Evolutionary conservation across 75 land plant species (phyloP), one percentile per base, ranked within the genome.

Genomic region (Picea sitchensis): DNA sequence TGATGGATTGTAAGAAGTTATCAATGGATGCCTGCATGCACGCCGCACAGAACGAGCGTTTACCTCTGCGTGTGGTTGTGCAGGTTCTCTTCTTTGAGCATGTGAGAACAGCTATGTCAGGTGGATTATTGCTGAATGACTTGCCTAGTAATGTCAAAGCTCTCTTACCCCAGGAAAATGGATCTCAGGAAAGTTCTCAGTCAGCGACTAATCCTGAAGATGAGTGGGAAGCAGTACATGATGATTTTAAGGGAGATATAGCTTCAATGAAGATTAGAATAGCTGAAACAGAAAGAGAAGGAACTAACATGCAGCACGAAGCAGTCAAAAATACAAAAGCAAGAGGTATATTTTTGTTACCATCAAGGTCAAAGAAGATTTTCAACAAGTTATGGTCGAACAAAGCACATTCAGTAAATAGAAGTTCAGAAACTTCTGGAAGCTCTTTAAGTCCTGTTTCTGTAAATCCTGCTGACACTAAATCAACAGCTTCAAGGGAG

Each of bases 41-140:
- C 47, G 91, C 94, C 44, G 90, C 95, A 13, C 95, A 93, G 68
- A 93, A 93, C 64, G 93, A 93, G 60, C 82, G 88, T 57, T 80
- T 93, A 17, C 93, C 95, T 17, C 86, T 93, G 5, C 81, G 95
- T 3, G 84, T 87, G 11, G 85, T 88, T 17, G 86, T 93, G 63
- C 93, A 94, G 84, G 93, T 94, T 59, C 92, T 94, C 34, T 94
- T 93, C 83, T 94, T 91, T 76, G 97, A 94, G 84, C 97, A 94
- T 80, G 91, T 86, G 1, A 76, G 93, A 31, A 68, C 83, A 14
- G 85, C 91, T 15, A 64, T 79, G 67, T 65, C 82, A 30, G 88
- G 82, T 17, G 81, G 81, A 20, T 68, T 89, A 18, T 31, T 83
- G 47, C 65, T 86, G 69, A 84, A 81, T 23, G 82, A 86, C 65